Percentiles rank a stretch among this genome's conserved stretches.
phyloP scores from a whole-genome alignment of 257 asterid species.

The Plantago major region DNA sequence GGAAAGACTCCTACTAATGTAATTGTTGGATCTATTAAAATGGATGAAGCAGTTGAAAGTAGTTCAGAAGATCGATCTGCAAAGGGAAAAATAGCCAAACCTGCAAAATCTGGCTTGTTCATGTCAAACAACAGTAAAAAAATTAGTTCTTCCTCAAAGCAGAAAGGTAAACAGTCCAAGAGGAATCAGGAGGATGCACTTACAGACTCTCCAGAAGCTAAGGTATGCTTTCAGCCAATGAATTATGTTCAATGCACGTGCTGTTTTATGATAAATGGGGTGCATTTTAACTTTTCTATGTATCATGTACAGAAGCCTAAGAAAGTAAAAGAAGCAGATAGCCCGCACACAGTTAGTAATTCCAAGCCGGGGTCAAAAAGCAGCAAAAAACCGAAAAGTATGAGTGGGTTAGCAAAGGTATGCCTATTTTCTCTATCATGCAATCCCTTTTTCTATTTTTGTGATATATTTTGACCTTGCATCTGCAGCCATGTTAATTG shows the following conservation, averaged over 20 bases:
- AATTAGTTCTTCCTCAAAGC: conserved; percentile 40
- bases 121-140: conserved; percentile 41
- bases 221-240: conserved; percentile 41
- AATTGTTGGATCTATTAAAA: conserved; percentile 34
- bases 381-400: conserved; percentile 49
- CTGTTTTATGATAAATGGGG: conserved; percentile 5
- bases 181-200: conserved; percentile 35
- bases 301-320: conserved; percentile 50
- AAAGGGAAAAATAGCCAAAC: conserved; percentile 40
- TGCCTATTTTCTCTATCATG: conserved; percentile 15
- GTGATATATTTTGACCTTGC: background rate
- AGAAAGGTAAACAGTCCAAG: conserved; percentile 53
- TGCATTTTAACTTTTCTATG: conserved; percentile 13
- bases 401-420: conserved; percentile 69
- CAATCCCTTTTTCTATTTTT: conserved; percentile 1
- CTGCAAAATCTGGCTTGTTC: conserved; percentile 49
- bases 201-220: conserved; percentile 38
- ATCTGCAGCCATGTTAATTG: background rate
- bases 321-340: conserved; percentile 35
- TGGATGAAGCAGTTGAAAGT: conserved; percentile 43
- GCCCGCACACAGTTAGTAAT: conserved; percentile 32
- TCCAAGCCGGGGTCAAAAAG: conserved; percentile 54
- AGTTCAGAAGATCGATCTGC: conserved; percentile 47
- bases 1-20: conserved; percentile 3
- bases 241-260: conserved; percentile 10